Base-by-base conservation (phyloP, 306 rosid species). In the Vicia sativa region DNA sequence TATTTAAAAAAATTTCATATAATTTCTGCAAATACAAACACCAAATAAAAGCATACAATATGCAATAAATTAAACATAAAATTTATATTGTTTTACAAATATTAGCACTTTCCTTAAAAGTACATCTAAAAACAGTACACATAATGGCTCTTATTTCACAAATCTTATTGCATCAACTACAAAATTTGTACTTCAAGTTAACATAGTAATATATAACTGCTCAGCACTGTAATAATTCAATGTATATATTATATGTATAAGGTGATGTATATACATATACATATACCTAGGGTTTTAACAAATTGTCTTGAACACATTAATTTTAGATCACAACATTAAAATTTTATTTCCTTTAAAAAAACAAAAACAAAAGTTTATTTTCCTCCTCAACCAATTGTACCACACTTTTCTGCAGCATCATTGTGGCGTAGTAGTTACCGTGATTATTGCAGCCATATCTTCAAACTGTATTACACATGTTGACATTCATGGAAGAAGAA, bases 401-500 rank as follows among this genome's bases (percentile, higher is more conserved):
- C 31, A 50, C 56, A 9, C 10, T 19, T 19, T 7, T 50, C 14
- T 0, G 29, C 8, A 50, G 19, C 6, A 19, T 50, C 28, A 19
- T 50, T 19, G 13, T 19, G 6, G 11, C 6, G 11, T 13, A 50
- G 13, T 9, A 2, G 11, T 13, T 18, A 18, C 13, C 29, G 4
- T 1, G 21, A 45, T 41, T n/a, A n/a, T n/a, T n/a, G n/a, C n/a
- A n/a, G n/a, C n/a, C n/a, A n/a, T n/a, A n/a, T n/a, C n/a, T n/a
- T n/a, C n/a, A n/a, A n/a, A n/a, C n/a, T n/a, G n/a, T n/a, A n/a
- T n/a, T n/a, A n/a, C n/a, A n/a, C n/a, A n/a, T n/a, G n/a, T n/a
- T n/a, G n/a, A n/a, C 62, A 44, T 78, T 73, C 63, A 73, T 62
- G 59, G 15, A 53, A 23, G 43, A 45, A 64, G 50, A 68, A 37